Conservation (phyloP, 1,284 basidiomycete species). For the Cutaneotrichosporon dermatis region DNA sequence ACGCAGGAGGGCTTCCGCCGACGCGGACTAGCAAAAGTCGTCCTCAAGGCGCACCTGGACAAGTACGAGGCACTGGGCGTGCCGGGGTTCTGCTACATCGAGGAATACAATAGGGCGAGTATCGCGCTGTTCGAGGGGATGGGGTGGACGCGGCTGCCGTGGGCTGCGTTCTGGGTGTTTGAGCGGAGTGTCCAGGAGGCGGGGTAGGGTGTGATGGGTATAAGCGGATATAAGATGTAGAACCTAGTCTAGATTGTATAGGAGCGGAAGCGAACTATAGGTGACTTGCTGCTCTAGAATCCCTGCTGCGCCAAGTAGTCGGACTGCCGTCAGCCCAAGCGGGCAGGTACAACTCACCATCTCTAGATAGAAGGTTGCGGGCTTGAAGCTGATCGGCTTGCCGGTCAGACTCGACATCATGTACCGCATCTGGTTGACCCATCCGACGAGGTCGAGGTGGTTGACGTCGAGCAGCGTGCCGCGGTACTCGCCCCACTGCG, state of each 20-base stretch:
- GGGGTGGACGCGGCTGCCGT: conserved; percentile 18
- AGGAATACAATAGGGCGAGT: conserved; percentile 19
- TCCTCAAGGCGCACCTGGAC: conserved; percentile 18
- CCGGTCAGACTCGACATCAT: conserved; percentile 81
- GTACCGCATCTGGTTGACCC: conserved; percentile 59
- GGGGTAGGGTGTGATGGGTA: too few relatives aligned
- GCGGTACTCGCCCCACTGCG: conserved; percentile 70
- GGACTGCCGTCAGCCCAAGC: conserved; percentile 24
- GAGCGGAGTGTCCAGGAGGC: conserved; percentile 2
- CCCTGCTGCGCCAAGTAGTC: conserved; percentile 47
- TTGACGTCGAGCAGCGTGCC: conserved; percentile 87
- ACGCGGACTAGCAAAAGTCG: conserved; percentile 24
- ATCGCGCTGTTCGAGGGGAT: conserved; percentile 21
- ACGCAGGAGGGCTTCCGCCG: conserved; percentile 20
- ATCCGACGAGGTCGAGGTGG: conserved; percentile 71
- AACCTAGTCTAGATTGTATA: too few relatives aligned
- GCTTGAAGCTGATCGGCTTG: conserved; percentile 80
- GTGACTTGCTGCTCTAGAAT: conserved; percentile 20
- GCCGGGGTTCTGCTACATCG: conserved; percentile 17
- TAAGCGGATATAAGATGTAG: too few relatives aligned
- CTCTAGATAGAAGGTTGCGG: conserved; percentile 80
- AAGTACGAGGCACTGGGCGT: not conserved
- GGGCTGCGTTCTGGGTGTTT: conserved; percentile 3
- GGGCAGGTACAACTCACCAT: conserved; percentile 51
- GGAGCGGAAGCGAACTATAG: too few relatives aligned